Evolutionary conservation across 2,329 filamentous ascomycete genomes (phyloP), one percentile per base, ranked within the genome.

Genomic region (Fusarium sp.): DNA sequence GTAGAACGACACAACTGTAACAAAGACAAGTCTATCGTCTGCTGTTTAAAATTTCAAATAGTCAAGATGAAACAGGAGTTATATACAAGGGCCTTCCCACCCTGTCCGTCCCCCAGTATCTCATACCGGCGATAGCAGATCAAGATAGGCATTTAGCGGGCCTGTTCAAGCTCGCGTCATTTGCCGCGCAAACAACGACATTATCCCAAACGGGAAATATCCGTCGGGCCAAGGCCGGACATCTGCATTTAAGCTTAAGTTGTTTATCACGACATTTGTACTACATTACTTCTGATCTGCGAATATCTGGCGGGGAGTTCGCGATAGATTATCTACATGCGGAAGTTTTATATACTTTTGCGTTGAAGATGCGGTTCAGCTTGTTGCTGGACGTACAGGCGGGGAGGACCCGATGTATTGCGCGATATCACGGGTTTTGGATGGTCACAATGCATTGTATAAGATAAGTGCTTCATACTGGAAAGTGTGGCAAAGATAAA

Each of bases 181-280:
- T 74, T 68, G 60, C 55, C 28, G 47, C 47, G 8, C 21, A 41
- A 61, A 71, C 63, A 66, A 70, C 72, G 72, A 73, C 71, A 74
- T 28, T 46, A 32, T 20, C 70, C 48, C 12, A 40, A 61, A 53
- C 11, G 7, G 63, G 72, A 13, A 68, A 66, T 70, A 64, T 20
- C 9, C 9, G 63, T 74, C 72, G 72, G 72, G 10, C 6, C 30
- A 5, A 25, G 21, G n/a, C 45, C 72, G 67, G 72, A 51, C 11
- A 7, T 20, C 20, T 13, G 13, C 23, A 53, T 70, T 70, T 70
- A 63, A 70, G 62, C 67, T 69, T 69, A 69, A 59, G 46, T 13
- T 27, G 18, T 27, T 27, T 27, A 58, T 64, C 14, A 25, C 50
- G 2, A n/a, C 4, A 30, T 40, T 8, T 4, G 10, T 27, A 18